These are phyloP conservation scores for Excoecaria cochinchinensis DNA, from an alignment of 345 rosid species.

Conservation along the genomic window DNA sequence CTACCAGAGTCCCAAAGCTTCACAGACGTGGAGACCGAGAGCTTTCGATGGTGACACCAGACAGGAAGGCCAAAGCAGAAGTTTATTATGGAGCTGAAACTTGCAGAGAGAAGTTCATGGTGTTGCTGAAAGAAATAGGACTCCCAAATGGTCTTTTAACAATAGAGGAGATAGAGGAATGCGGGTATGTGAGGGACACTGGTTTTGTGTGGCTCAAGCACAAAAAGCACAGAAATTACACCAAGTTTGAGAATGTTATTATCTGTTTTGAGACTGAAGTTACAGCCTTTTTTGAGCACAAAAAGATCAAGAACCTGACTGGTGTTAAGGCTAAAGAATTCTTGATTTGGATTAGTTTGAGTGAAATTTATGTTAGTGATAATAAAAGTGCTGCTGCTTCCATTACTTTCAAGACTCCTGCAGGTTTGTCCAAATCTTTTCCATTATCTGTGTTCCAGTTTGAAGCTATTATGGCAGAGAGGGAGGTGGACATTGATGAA, in stretches of 20 bases:
- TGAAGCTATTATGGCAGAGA: conserved; percentile 1
- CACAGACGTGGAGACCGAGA: not conserved
- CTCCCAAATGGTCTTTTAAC: conserved; percentile 21
- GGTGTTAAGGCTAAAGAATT: conserved; percentile 35
- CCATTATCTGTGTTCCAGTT: conserved; percentile 21
- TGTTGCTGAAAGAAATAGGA: conserved; percentile 14
- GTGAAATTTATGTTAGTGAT: conserved; percentile 17
- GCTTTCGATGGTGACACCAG: conserved; percentile 1
- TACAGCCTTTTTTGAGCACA: conserved; percentile 26
- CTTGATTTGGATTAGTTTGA: conserved; percentile 28
- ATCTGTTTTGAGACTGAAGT: conserved; percentile 19
- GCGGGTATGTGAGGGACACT: conserved; percentile 23
- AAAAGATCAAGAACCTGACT: conserved; percentile 33
- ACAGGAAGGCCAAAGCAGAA: conserved; percentile 25
- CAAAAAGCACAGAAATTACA: conserved; percentile 16
- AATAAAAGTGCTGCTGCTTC: not conserved
- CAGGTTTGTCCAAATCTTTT: conserved; percentile 27
- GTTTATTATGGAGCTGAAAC: conserved; percentile 25
- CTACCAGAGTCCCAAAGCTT: conserved; percentile 5
- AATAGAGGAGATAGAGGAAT: conserved; percentile 29
- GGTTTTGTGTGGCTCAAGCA: conserved; percentile 33
- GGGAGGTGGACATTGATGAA: conserved; percentile 1
- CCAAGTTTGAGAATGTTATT: conserved; percentile 19
- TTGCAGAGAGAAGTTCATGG: conserved; percentile 26
- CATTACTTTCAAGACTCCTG: conserved; percentile 28